phyloP scores from a whole-genome alignment of 2,329 filamentous ascomycete species.

The Penicillium sp. region DNA sequence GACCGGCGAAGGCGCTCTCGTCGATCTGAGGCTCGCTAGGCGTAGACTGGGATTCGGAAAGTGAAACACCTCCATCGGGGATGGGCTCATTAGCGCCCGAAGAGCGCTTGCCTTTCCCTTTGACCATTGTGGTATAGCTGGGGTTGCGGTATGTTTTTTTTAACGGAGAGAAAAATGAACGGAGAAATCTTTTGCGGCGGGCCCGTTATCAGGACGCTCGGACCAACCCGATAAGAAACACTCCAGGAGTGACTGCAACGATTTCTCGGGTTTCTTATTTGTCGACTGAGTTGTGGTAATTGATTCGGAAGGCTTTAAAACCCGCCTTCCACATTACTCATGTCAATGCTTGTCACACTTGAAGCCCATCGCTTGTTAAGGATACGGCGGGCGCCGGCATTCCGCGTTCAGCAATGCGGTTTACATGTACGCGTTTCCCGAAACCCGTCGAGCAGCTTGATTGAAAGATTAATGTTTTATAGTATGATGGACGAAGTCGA shows the following conservation, averaged over 20 bases:
- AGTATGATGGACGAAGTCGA: slow-evolving; percentile 60
- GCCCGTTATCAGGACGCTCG: slow-evolving; percentile 25
- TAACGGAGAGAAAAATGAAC: slow-evolving; percentile 22
- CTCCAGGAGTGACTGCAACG: slow-evolving; percentile 10
- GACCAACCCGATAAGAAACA: slow-evolving; percentile 27
- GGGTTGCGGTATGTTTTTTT: slow-evolving; percentile 17
- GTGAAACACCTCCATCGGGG: slow-evolving; percentile 14
- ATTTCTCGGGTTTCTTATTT: slow-evolving; percentile 10
- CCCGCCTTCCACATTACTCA: not conserved
- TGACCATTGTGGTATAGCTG: slow-evolving; percentile 33
- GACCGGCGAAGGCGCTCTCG: slow-evolving; percentile 40
- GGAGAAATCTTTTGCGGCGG: slow-evolving; percentile 31
- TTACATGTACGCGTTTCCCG: slow-evolving; percentile 37
- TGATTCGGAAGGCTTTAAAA: not conserved
- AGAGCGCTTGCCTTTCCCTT: slow-evolving; percentile 38
- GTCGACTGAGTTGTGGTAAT: not conserved
- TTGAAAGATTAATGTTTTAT: slow-evolving; percentile 11
- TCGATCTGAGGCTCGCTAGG: slow-evolving; percentile 37
- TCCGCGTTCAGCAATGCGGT: slow-evolving; percentile 31
- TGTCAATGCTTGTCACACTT: not conserved
- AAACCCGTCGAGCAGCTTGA: not conserved
- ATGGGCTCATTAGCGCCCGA: slow-evolving; percentile 24
- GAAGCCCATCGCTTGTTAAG: slow-evolving; percentile 25
- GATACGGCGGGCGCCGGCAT: slow-evolving; percentile 7
- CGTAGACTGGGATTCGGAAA: slow-evolving; percentile 20